Conservation (phyloP, 352 stramenopile genomes). For the Phytophthora lateralis region DNA sequence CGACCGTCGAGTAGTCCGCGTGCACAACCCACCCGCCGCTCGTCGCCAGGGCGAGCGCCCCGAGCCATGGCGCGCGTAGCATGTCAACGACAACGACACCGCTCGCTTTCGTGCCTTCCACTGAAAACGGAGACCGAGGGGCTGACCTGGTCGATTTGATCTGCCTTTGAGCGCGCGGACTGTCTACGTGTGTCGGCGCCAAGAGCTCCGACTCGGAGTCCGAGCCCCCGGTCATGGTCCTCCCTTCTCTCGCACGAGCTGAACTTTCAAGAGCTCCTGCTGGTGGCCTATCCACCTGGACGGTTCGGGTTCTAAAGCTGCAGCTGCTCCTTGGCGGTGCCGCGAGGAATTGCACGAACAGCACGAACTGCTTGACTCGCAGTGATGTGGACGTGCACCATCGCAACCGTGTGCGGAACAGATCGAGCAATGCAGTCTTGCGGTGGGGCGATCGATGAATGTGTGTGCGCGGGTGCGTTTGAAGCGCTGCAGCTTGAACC, state of each 20-base stretch:
- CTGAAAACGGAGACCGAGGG: conserved; percentile 29
- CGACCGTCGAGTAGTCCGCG: conserved; percentile 34
- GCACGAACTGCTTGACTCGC: conserved; percentile 7
- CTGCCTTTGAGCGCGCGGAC: conserved; percentile 23
- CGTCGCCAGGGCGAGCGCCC: conserved; percentile 26
- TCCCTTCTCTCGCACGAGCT: conserved; percentile 38
- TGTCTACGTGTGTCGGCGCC: conserved; percentile 26
- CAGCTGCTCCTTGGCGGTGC: conserved; percentile 27
- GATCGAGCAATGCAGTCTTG: conserved; percentile 12
- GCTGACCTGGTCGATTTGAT: conserved; percentile 17
- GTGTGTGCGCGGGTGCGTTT: background rate
- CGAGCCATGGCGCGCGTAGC: conserved; percentile 33
- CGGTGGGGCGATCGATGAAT: conserved; percentile 10
- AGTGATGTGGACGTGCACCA: conserved; percentile 11
- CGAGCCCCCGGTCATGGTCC: conserved; percentile 21
- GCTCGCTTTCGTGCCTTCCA: conserved; percentile 24
- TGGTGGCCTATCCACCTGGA: conserved; percentile 28
- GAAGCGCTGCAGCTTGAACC: conserved; percentile 1
- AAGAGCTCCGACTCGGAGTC: background rate
- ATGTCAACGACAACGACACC: conserved; percentile 19
- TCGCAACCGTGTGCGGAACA: conserved; percentile 20
- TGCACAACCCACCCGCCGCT: conserved; percentile 18
- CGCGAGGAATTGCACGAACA: conserved; percentile 32
- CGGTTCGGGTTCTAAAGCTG: conserved; percentile 25
- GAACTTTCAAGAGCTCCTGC: conserved; percentile 32